These are phyloP conservation scores for Colletotrichum graminicola DNA, from an alignment of 2,329 filamentous ascomycete species.

Conservation along the genomic window DNA sequence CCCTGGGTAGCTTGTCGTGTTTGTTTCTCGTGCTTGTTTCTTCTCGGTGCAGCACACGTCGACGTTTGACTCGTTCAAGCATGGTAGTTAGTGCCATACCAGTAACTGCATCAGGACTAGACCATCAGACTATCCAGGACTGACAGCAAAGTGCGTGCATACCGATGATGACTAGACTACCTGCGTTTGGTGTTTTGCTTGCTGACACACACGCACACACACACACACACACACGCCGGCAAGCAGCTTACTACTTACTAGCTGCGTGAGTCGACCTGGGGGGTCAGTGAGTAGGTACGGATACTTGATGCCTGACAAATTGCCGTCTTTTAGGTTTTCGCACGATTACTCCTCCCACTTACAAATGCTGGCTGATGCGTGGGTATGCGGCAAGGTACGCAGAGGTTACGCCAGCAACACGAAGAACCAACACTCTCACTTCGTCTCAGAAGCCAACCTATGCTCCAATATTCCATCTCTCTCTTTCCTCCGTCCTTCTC, in stretches of 20 bases:
- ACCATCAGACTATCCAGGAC: neutral
- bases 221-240: no score
- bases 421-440: neutral
- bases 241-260: neutral
- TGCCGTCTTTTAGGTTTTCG: neutral
- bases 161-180: neutral
- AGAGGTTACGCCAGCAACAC: conserved; percentile 25
- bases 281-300: neutral
- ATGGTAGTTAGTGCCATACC: neutral
- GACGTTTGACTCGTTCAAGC: neutral
- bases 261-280: neutral
- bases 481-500: neutral
- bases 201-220: neutral
- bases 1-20: neutral
- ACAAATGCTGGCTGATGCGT: neutral
- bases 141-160: conserved; percentile 28
- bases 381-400: neutral
- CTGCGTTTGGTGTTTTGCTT: conserved; percentile 1
- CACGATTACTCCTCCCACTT: neutral
- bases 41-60: neutral
- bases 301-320: conserved; percentile 1
- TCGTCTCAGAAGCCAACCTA: conserved; percentile 1
- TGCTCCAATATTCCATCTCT: neutral
- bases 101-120: neutral
- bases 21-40: neutral